Percentiles rank a stretch among this genome's conserved stretches.
phyloP scores from a whole-genome alignment of 352 stramenopile genomes.

The Phytophthora nicotianae region DNA sequence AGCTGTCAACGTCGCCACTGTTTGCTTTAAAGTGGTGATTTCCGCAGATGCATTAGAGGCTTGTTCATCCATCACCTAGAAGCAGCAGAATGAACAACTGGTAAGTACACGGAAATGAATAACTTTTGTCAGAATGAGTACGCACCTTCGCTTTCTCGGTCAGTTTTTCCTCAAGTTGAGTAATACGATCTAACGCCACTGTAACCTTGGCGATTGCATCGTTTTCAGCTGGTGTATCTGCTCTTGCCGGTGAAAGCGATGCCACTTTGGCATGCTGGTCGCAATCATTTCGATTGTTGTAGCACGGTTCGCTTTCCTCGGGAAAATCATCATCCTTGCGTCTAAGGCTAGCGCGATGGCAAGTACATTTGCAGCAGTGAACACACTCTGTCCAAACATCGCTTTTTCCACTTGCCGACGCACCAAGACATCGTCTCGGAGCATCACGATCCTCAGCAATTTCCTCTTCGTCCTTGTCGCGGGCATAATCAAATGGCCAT shows the following conservation, averaged over 20 bases:
- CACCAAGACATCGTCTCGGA: constrained; percentile 17
- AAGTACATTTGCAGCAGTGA: constrained; percentile 54
- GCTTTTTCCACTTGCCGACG: constrained; percentile 9
- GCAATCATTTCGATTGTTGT: constrained; percentile 2
- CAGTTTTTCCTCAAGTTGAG: constrained; percentile 46
- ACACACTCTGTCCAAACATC: constrained; percentile 33
- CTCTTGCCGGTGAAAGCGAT: neutral
- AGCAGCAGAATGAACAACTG: neutral
- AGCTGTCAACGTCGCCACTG: constrained; percentile 45
- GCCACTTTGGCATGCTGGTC: neutral
- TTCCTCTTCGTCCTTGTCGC: constrained; percentile 38
- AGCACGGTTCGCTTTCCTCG: constrained; percentile 6
- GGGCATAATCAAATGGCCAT: constrained; percentile 64
- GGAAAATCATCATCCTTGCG: constrained; percentile 2
- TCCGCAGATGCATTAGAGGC: constrained; percentile 38
- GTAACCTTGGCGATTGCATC: constrained; percentile 31
- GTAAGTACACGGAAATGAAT: constrained; percentile 7
- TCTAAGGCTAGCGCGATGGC: constrained; percentile 28
- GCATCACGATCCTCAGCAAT: constrained; percentile 21
- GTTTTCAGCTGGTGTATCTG: constrained; percentile 5
- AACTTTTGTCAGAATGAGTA: neutral
- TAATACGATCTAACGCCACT: constrained; percentile 41
- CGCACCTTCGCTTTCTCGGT: constrained; percentile 52
- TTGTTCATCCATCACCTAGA: constrained; percentile 49
- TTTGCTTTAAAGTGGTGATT: constrained; percentile 49